These are phyloP conservation scores for Vaccinium corymbosum DNA, from an alignment of 148 eudicot genomes.

Conservation along the genomic window DNA sequence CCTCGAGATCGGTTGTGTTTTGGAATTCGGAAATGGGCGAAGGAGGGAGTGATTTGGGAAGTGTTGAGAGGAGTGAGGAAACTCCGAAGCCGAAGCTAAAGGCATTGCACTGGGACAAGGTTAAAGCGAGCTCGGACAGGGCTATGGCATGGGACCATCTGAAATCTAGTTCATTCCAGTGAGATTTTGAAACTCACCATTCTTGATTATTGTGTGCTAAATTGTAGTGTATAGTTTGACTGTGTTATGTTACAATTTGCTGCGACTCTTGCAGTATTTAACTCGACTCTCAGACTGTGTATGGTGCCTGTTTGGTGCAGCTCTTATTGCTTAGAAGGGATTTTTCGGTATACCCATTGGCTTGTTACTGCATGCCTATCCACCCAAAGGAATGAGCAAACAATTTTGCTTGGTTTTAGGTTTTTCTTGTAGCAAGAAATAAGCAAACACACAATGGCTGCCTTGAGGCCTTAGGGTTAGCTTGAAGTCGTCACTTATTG, in stretches of 20 bases:
- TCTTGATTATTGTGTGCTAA: neutral
- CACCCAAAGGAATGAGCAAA: neutral
- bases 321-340: neutral
- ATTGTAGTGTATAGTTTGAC: neutral
- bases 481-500: neutral
- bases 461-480: neutral
- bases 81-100: slow-evolving; percentile 63
- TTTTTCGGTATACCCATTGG: neutral
- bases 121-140: slow-evolving; percentile 70
- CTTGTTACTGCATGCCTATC: neutral
- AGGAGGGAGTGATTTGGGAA: slow-evolving; percentile 1
- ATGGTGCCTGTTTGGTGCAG: neutral
- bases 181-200: slow-evolving; percentile 23
- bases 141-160: slow-evolving; percentile 90
- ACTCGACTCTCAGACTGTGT: neutral
- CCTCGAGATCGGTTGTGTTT: slow-evolving; percentile 38
- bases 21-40: slow-evolving; percentile 9
- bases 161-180: slow-evolving; percentile 80
- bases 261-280: neutral
- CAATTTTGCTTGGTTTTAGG: neutral
- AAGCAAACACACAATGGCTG: neutral
- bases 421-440: neutral
- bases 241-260: neutral
- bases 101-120: slow-evolving; percentile 90
- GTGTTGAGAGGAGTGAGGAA: slow-evolving; percentile 41